Evolutionary conservation across 2,329 filamentous ascomycete species (phyloP).

Genomic region (Dothidotthia symphoricarpi): DNA sequence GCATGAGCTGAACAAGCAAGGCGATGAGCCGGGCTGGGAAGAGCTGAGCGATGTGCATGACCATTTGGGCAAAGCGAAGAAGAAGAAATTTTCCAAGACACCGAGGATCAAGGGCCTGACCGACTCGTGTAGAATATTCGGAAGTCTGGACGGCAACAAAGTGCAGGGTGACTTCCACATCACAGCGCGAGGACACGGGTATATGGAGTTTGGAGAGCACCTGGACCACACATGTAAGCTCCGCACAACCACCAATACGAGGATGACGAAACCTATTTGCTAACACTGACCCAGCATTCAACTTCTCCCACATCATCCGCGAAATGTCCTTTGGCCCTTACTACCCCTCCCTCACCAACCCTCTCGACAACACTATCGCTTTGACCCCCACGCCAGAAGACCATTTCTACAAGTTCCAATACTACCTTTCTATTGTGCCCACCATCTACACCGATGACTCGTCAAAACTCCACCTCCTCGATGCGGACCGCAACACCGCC

Average conservation of each 20-base stretch:
- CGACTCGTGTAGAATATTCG: slow-evolving; percentile 86
- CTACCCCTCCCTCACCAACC: slow-evolving; percentile 90
- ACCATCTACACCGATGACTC: slow-evolving; percentile 72
- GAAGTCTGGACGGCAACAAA: slow-evolving; percentile 88
- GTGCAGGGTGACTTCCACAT: slow-evolving; percentile 99
- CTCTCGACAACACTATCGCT: slow-evolving; percentile 87
- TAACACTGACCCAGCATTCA: slow-evolving; percentile 65
- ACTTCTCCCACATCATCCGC: slow-evolving; percentile 95
- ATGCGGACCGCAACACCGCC: slow-evolving; percentile 39
- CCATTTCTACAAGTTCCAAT: slow-evolving; percentile 96
- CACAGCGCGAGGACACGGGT: slow-evolving; percentile 93
- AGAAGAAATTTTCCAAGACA: slow-evolving; percentile 68
- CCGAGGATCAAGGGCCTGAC: slow-evolving; percentile 60
- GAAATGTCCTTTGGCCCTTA: slow-evolving; percentile 97
- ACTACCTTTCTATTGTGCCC: slow-evolving; percentile 92
- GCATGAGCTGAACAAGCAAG: slow-evolving; percentile 47
- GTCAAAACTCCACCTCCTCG: slow-evolving; percentile 49
- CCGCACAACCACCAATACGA: neutral
- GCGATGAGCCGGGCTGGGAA: slow-evolving; percentile 46
- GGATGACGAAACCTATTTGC: neutral
- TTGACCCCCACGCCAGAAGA: slow-evolving; percentile 71
- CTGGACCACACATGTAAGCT: slow-evolving; percentile 74
- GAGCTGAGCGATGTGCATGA: slow-evolving; percentile 86
- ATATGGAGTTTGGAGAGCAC: slow-evolving; percentile 75
- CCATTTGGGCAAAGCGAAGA: slow-evolving; percentile 73